Conservation (phyloP, 2,329 filamentous ascomycete genomes). For the Fusarium mexicanum region DNA sequence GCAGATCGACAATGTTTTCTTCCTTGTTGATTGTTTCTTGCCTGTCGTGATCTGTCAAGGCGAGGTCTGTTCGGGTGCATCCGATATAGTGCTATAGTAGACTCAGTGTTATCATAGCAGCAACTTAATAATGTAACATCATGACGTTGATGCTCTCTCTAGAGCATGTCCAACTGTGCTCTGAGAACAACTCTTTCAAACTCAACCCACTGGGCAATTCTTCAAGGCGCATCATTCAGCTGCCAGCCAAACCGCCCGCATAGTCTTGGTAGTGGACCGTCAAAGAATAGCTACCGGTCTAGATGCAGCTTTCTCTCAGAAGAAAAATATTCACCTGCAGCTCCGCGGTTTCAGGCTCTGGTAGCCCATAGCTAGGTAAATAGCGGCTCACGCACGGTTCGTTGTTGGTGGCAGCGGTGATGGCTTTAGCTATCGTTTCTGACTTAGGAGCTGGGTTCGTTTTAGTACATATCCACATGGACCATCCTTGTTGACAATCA, state of each 20-base stretch:
- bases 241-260: neutral
- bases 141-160: neutral
- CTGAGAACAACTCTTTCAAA: neutral
- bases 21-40: neutral
- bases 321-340: neutral
- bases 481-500: slow-evolving; percentile 6
- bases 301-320: neutral
- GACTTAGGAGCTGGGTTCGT: neutral
- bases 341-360: slow-evolving; percentile 20
- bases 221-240: neutral
- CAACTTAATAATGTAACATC: neutral
- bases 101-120: neutral
- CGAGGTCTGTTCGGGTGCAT: neutral
- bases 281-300: neutral
- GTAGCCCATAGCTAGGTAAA: neutral
- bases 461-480: slow-evolving; percentile 12
- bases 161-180: neutral
- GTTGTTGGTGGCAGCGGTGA: slow-evolving; percentile 23
- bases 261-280: neutral
- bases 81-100: neutral
- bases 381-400: slow-evolving; percentile 12
- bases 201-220: neutral
- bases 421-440: slow-evolving; percentile 20
- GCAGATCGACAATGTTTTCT: slow-evolving; percentile 25
- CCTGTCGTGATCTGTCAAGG: slow-evolving; percentile 1